Percentiles rank a stretch among this genome's conserved stretches.
Evolutionary conservation across 2,329 filamentous ascomycete species (phyloP).

Genomic region (Fusarium sp.): DNA sequence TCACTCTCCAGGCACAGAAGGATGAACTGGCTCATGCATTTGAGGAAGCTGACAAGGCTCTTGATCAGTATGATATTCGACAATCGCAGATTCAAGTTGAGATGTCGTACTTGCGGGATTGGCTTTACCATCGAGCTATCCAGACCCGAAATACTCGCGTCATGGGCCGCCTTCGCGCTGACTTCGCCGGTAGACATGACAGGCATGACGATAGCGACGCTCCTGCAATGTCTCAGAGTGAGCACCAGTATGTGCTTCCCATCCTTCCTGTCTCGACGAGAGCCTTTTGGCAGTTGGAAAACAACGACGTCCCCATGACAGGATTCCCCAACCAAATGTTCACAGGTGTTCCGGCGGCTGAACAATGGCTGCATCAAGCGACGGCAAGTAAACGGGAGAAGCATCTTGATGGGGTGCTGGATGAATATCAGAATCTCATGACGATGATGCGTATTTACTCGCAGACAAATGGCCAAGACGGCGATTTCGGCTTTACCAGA

Average conservation of each 20-base stretch:
- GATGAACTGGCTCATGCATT: neutral
- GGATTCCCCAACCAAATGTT: neutral
- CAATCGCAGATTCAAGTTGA: neutral
- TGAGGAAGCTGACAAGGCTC: neutral
- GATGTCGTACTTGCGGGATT: neutral
- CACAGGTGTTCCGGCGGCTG: slow-evolving; percentile 20
- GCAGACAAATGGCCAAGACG: neutral
- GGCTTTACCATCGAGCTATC: slow-evolving; percentile 13
- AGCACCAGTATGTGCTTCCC: slow-evolving; percentile 1
- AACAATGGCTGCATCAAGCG: slow-evolving; percentile 15
- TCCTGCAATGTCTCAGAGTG: neutral
- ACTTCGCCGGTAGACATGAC: neutral
- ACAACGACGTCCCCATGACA: accelerated
- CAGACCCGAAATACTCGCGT: slow-evolving; percentile 13
- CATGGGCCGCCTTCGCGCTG: neutral
- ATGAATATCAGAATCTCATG: slow-evolving; percentile 9
- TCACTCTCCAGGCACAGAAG: neutral
- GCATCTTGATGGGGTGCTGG: slow-evolving; percentile 15
- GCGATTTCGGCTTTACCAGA: neutral
- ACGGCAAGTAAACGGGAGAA: slow-evolving; percentile 7
- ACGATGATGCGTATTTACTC: slow-evolving; percentile 13
- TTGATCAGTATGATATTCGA: neutral
- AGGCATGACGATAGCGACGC: neutral
- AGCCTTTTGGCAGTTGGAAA: slow-evolving; percentile 23
- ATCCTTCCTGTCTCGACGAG: slow-evolving; percentile 24